Base-by-base conservation (phyloP, 2,329 filamentous ascomycete genomes). In the Thermomyces lanuginosus region DNA sequence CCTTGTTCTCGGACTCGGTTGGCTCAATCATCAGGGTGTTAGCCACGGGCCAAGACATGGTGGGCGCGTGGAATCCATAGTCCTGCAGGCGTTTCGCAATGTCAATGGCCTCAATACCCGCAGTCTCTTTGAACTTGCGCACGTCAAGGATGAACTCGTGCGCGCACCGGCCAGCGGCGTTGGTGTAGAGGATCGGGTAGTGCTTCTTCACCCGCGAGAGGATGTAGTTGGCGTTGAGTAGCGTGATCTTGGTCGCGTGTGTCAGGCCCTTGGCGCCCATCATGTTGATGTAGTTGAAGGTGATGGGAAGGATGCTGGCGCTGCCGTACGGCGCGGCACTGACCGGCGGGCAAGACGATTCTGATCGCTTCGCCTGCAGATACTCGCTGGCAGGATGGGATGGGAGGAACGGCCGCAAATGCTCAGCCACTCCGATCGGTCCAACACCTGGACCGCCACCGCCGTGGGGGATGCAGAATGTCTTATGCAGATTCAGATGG, bases 11-110 rank as follows among this genome's bases (percentile, higher is more conserved):
- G 8, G 76, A 84, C 58, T 93, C 86, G 0, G 86, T 95, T 2
- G 86, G 86, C 61, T 95, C 86, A 39, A 95, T 92, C 86, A 95
- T 95, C 22, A 95, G 70, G 1, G 86, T 93, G 57, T 91, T 91
- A 27, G 81, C 69, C 2, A 95, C 83, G 1, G 86, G 86, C 80
- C 81, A 93, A 49, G 75, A 83, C 86, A 95, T 93, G 28, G 86
- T 95, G 0, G 86, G 86, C 1, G 84, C 80, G 55, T 95, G 86
- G 69, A 95, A 95, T 21, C 86, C 86, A 49, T 92, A 95, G 50
- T 95, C 86, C 56, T 93, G 84, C 11, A 95, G 71, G 36, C 86
- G 80, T 66, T 95, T 95, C 45, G 86, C 86, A 38, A 95, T 78
- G 47, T 95, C 86, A 41, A 92, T 89, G 16, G 78, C 86, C 57